Evolutionary conservation across 2,329 filamentous ascomycete genomes (phyloP).

Genomic region (Didymella pinodella): DNA sequence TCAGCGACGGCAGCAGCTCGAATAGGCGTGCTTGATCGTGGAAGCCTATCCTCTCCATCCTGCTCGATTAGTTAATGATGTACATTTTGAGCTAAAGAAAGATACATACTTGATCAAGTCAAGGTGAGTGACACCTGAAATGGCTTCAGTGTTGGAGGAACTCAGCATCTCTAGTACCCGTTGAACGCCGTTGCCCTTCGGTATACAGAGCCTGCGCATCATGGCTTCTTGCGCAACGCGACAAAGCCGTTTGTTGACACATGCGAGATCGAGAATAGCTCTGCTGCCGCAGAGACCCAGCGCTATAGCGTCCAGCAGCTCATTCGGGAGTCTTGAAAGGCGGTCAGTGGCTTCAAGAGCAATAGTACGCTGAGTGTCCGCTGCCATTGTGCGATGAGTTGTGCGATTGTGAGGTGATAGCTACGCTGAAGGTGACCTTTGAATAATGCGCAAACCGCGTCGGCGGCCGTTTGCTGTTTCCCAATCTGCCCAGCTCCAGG

Average conservation of each 20-base stretch:
- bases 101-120: background rate
- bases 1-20: background rate
- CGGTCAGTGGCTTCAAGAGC: background rate
- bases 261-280: background rate
- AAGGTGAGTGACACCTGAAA: background rate
- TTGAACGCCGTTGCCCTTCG: background rate
- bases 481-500: background rate
- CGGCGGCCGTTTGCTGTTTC: background rate
- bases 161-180: background rate
- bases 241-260: background rate
- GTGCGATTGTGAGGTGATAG: background rate
- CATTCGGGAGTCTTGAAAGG: background rate
- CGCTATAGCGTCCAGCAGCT: background rate
- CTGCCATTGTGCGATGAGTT: background rate
- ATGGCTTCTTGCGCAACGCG: background rate
- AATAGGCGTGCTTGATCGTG: background rate
- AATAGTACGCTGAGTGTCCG: background rate
- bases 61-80: background rate
- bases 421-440: background rate
- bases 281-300: background rate
- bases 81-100: background rate
- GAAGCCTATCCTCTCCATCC: background rate
- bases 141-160: background rate
- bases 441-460: background rate
- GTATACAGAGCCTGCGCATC: background rate